Evolutionary conservation across 352 stramenopile species (phyloP).

Genomic region (Pythium insidiosum): DNA sequence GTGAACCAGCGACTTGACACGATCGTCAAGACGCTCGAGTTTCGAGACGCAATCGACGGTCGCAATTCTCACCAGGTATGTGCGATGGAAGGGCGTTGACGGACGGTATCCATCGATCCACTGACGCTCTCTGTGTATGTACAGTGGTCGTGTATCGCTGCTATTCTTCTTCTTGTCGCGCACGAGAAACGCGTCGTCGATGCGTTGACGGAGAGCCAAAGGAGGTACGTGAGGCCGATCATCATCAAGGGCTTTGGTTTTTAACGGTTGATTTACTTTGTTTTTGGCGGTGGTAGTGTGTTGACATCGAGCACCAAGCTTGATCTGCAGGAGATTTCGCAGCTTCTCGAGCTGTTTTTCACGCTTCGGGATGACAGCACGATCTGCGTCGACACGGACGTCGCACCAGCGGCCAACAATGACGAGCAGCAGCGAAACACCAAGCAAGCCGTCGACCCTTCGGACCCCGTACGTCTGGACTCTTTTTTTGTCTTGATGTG

Average conservation of each 20-base stretch:
- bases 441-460: too few species aligned
- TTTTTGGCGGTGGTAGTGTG: too few species aligned
- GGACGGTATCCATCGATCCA: too few species aligned
- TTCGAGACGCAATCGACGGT: slow-evolving; percentile 60
- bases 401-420: slow-evolving; percentile 18
- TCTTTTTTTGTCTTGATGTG: too few species aligned
- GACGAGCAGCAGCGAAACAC: too few species aligned
- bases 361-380: slow-evolving; percentile 43
- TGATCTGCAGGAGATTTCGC: slow-evolving; percentile 46
- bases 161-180: slow-evolving; percentile 57
- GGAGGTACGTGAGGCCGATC: slow-evolving; percentile 22
- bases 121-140: too few species aligned
- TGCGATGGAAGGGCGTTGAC: too few species aligned
- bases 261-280: too few species aligned
- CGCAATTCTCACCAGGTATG: slow-evolving; percentile 50
- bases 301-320: slow-evolving; percentile 32
- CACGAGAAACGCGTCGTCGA: slow-evolving; percentile 36
- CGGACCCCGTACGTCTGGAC: too few species aligned
- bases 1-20: slow-evolving; percentile 43
- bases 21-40: slow-evolving; percentile 45
- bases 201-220: slow-evolving; percentile 25
- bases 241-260: too few species aligned
- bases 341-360: slow-evolving; percentile 66
- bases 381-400: slow-evolving; percentile 52
- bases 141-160: slow-evolving; percentile 60